Conservation (phyloP, 306 rosid genomes). For the Cucurbita moschata region DNA sequence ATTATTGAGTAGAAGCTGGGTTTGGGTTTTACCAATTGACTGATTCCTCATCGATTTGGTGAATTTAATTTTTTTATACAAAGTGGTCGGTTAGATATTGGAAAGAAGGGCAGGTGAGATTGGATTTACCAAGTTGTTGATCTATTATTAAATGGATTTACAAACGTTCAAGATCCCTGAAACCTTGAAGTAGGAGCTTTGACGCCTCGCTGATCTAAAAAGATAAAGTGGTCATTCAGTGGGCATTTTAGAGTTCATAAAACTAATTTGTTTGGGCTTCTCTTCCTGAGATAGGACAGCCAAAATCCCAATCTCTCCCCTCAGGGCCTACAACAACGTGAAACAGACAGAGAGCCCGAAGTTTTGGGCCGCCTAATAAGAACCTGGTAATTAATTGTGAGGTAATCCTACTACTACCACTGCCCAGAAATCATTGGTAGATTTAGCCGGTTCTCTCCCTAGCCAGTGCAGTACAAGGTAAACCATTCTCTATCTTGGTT, state of each 20-base stretch:
- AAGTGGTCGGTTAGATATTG: background rate
- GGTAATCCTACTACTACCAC: background rate
- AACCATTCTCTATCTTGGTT: background rate
- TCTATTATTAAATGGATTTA: background rate
- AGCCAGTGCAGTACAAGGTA: background rate
- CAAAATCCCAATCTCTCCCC: background rate
- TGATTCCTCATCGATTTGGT: background rate
- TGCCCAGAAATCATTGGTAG: background rate
- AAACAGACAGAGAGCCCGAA: background rate
- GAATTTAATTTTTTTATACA: background rate
- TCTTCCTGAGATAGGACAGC: background rate
- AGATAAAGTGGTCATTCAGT: background rate
- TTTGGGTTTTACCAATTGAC: background rate
- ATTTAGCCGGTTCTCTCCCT: no score
- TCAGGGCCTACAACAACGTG: background rate
- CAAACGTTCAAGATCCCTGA: background rate
- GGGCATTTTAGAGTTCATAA: background rate
- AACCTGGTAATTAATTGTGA: background rate
- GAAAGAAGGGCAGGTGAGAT: background rate
- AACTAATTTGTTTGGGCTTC: background rate
- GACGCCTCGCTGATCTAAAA: background rate
- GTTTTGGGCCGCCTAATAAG: background rate
- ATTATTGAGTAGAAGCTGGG: background rate
- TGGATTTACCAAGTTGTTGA: background rate
- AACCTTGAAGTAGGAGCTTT: background rate